Base-by-base conservation (phyloP, 768 basidiomycete genomes). In the Boletellus ananas region DNA sequence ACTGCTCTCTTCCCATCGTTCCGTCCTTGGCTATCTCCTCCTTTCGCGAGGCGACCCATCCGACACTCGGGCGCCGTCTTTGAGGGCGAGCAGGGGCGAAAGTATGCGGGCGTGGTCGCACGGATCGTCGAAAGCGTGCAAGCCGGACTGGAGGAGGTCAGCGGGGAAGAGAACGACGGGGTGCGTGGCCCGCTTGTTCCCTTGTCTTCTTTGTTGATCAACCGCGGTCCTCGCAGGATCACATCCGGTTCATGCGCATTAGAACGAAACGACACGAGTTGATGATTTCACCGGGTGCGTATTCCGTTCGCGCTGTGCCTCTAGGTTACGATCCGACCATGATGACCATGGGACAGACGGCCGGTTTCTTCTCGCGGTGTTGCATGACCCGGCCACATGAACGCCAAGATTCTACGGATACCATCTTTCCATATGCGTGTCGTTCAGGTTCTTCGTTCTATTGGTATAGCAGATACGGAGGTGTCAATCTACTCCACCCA, bases 201-300 rank as follows among this genome's bases (percentile, higher is more conserved):
- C 14, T 29, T 14, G 13, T n/a, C n/a, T 14, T 17, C 3, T 27
- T 34, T 16, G 12, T 16, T 4, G 10, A 38, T 45, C 39, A 8
- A 9, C 35, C 41, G 29, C 10, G 29, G 18, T n/a, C 23, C 33
- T 2, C 20, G 25, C 31, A 94, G 91, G 93, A 94, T 63, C 86
- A 90, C 21, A 76, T 95, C 39, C 80, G 82, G 51, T 90, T 95
- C 61, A 83, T 96, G 80, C 74, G 93, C 50, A 92, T 95, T 70
- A 80, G 94, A 43, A 95, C 94, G 51, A 90, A 82, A 64, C 79
- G 87, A 45, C 94, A 96, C 66, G 94, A 95, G 63, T 74, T 96
- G 50, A 89, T 96, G 86, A 93, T 96, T 52, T 90, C 94, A 3
- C 94, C 94, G 49, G 89, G 94, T 91, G 29, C 1, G 29, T 29